Base-by-base conservation (phyloP, 352 stramenopile species). In the Globisporangium mamillatum region DNA sequence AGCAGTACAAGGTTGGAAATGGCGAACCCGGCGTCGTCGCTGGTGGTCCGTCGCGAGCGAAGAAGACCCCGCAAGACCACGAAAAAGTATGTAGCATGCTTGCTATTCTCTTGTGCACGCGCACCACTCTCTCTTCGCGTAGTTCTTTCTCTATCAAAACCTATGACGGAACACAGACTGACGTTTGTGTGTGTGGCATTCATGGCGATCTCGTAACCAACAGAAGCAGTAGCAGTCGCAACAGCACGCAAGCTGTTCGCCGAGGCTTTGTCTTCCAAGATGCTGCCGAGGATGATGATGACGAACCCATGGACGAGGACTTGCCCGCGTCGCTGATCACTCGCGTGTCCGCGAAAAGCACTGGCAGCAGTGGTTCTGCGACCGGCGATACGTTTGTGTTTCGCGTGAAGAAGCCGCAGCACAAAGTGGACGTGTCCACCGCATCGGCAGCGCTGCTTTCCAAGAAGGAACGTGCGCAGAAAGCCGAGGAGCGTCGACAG, bases 31-130 rank as follows among this genome's bases (percentile, higher is more conserved):
- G 22, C 65, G 54, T 60, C 82, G 53, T 76, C 82, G n/a, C 71
- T 91, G 20, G 81, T 91, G 44, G 74, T 91, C 22, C 79, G 78
- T 22, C 80, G 82, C 38, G 81, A 91, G 56, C 89, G 84, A 63
- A 77, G 81, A 41, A 74, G 78, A 52, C 79, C 75, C 32, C 77
- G 78, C n/a, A 79, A 81, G 64, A 70, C 64, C 10, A 24, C 34
- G 10, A 73, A 75, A 12, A 80, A 74, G 82, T 90, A 12, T 41
- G 75, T 63, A 18, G 34, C 55, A 20, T 14, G 24, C 27, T n/a
- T 22, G 12, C 2, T 7, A 14, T 7, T 36, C 18, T 10, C 10
- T 41, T 29, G 16, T 57, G 38, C 56, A 60, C 12, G 0, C 4
- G 7, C 18, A 50, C 32, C 41, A 65, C 7, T 44, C 5, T 8